phyloP scores from a whole-genome alignment of 2,329 filamentous ascomycete species.

The Colletotrichum sp. region DNA sequence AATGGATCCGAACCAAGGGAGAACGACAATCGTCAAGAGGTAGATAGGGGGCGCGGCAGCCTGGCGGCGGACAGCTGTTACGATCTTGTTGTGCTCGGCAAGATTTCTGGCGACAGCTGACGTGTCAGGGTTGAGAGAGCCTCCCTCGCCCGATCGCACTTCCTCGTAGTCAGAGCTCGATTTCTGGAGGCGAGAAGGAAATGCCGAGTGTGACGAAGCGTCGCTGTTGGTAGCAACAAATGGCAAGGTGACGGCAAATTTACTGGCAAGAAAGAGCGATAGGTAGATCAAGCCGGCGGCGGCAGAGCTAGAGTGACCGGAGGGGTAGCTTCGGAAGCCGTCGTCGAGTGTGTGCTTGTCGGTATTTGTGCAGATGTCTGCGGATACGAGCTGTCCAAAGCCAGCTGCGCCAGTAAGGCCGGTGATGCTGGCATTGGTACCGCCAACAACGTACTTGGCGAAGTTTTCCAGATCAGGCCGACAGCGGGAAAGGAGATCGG shows the following conservation, averaged over 20 bases:
- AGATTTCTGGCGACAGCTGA: slow-evolving; percentile 32
- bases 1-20: slow-evolving; percentile 76
- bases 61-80: slow-evolving; percentile 67
- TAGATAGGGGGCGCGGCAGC: slow-evolving; percentile 85
- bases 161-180: slow-evolving; percentile 41
- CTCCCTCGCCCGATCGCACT: slow-evolving; percentile 9
- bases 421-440: slow-evolving; percentile 30
- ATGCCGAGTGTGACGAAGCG: slow-evolving; percentile 64
- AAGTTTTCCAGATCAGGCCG: slow-evolving; percentile 73
- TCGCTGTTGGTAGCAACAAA: slow-evolving; percentile 63
- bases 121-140: slow-evolving; percentile 10
- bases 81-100: slow-evolving; percentile 39
- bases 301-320: slow-evolving; percentile 65
- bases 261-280: slow-evolving; percentile 84
- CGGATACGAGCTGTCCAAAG: slow-evolving; percentile 68
- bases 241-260: slow-evolving; percentile 77
- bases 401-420: slow-evolving; percentile 49
- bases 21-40: slow-evolving; percentile 71
- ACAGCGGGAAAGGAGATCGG: slow-evolving; percentile 84
- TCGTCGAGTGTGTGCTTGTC: slow-evolving; percentile 70
- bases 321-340: slow-evolving; percentile 80
- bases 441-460: slow-evolving; percentile 66
- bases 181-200: slow-evolving; percentile 72
- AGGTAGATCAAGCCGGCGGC: slow-evolving; percentile 86
- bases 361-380: slow-evolving; percentile 74